These are phyloP conservation scores for Nicotiana undulata DNA, from an alignment of 257 asterid genomes.

Conservation along the genomic window DNA sequence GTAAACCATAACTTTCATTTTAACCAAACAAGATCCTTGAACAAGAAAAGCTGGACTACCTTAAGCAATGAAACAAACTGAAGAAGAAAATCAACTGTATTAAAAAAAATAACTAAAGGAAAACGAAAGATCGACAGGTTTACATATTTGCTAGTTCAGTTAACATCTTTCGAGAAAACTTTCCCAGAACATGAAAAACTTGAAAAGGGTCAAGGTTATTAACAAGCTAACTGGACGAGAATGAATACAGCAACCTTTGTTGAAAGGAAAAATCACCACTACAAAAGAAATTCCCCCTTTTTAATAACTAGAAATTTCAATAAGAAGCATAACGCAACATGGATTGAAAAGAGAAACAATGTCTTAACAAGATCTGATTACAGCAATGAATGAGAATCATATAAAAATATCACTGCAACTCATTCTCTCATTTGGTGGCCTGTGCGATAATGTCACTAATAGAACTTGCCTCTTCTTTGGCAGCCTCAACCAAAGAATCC, in stretches of 20 bases:
- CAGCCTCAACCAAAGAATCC: slow-evolving; percentile 97
- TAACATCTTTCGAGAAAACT: too few species aligned
- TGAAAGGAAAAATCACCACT: neutral
- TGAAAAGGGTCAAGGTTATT: too few species aligned
- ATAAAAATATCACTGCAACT: neutral
- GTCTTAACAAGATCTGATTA: neutral
- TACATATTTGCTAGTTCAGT: too few species aligned
- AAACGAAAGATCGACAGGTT: too few species aligned
- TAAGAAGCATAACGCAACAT: neutral
- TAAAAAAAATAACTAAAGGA: too few species aligned
- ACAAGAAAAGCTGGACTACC: too few species aligned
- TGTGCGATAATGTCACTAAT: slow-evolving; percentile 82
- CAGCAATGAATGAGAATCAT: neutral
- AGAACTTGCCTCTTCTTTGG: slow-evolving; percentile 92
- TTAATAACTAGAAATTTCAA: neutral
- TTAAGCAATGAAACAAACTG: too few species aligned
- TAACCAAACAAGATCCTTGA: too few species aligned
- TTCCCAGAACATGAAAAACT: too few species aligned
- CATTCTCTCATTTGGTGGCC: slow-evolving; percentile 66
- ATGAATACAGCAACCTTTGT: neutral
- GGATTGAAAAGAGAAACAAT: neutral
- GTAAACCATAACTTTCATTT: too few species aligned
- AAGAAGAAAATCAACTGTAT: too few species aligned
- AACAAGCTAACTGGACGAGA: too few species aligned
- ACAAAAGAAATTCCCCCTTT: neutral